Base-by-base conservation (phyloP, 2,329 filamentous ascomycete genomes). In the Chrysosporium queenslandicum region DNA sequence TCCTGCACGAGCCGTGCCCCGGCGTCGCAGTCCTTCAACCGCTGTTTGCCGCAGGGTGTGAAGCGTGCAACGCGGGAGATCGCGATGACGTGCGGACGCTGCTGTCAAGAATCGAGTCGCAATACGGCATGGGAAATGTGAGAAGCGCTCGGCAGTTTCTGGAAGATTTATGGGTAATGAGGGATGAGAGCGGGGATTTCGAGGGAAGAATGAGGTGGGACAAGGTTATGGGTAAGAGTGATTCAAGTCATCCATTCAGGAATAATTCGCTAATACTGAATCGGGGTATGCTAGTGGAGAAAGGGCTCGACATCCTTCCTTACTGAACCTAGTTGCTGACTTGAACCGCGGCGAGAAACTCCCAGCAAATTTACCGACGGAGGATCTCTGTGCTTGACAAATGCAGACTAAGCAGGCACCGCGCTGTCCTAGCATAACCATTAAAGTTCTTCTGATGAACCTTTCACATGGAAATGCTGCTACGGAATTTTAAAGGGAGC, bases 111-210 rank as follows among this genome's bases (percentile, higher is more conserved):
- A 71, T 81, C 7, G 75, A 77, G 53, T 71, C 68, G 50, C 68
- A 79, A 16, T 81, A 83, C 62, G 80, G 81, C 18, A 83, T 83
- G 81, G 75, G 74, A 16, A 85, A 84, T 59, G 83, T 84, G 53
- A 74, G 74, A 56, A 71, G 78, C 55, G 77, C 79, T 2, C 81
- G 79, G 77, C 72, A 72, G 11, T 77, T 84, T 32, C 75, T 81
- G 2, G 71, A 77, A 58, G 80, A 82, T 61, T 76, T 84, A 8
- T 84, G 81, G 79, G 37, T 32, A 25, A 54, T 55, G 52, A 52
- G 55, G 32, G 57, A 58, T 37, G 52, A 50, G 8, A 57, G 43
- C 27, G 51, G 37, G 4, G 57, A 59, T 48, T 27, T 29, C 20
- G 55, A 56, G 25, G 57, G 57, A 18, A 58, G 27, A 20, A 41